A percentile compares a stretch with the other conserved stretches of the same genome.
Conservation (phyloP, 495 filamentous ascomycete genomes). For the Talaromyces stipitatus region DNA sequence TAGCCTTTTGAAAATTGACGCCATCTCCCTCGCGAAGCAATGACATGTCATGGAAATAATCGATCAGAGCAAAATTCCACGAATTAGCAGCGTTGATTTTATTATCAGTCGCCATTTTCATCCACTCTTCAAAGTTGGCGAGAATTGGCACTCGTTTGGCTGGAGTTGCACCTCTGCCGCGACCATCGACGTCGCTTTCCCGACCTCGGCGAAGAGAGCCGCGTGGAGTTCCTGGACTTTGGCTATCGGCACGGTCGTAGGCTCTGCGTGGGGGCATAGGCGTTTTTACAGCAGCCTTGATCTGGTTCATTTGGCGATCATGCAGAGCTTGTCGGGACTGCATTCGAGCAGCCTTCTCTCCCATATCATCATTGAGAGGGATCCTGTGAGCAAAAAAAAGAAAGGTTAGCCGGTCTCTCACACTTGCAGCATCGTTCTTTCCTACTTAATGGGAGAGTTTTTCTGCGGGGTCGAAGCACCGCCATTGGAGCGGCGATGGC, state of each 20-base stretch:
- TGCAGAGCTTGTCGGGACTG: slow-evolving; percentile 84
- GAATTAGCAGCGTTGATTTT: slow-evolving; percentile 99
- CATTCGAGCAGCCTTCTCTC: slow-evolving; percentile 82
- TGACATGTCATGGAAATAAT: slow-evolving; percentile 99
- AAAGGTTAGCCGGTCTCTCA: slow-evolving; percentile 12
- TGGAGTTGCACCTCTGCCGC: slow-evolving; percentile 71
- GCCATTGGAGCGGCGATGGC: slow-evolving; percentile 40
- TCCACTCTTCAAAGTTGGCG: slow-evolving; percentile 99
- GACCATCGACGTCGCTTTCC: slow-evolving; percentile 57
- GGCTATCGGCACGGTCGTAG: slow-evolving; percentile 55
- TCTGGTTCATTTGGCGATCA: slow-evolving; percentile 84
- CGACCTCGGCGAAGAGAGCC: slow-evolving; percentile 42
- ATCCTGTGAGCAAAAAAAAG: slow-evolving; percentile 43
- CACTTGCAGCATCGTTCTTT: slow-evolving; percentile 8
- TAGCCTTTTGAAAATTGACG: slow-evolving; percentile 98
- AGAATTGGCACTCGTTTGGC: slow-evolving; percentile 94
- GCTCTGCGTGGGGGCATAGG: slow-evolving; percentile 63
- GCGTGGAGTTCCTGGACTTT: slow-evolving; percentile 59
- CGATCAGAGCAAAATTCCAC: slow-evolving; percentile 98
- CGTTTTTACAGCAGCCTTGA: slow-evolving; percentile 79
- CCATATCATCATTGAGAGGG: slow-evolving; percentile 90
- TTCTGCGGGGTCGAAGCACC: slow-evolving; percentile 51
- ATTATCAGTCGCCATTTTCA: slow-evolving; percentile 99
- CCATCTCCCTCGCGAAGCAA: slow-evolving; percentile 91
- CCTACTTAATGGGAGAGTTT: slow-evolving; percentile 65